A percentile compares a stretch with the other conserved stretches of the same genome.
phyloP scores from a whole-genome alignment of 1,139 yeast genomes.

The Suhomyces bokatorum region DNA sequence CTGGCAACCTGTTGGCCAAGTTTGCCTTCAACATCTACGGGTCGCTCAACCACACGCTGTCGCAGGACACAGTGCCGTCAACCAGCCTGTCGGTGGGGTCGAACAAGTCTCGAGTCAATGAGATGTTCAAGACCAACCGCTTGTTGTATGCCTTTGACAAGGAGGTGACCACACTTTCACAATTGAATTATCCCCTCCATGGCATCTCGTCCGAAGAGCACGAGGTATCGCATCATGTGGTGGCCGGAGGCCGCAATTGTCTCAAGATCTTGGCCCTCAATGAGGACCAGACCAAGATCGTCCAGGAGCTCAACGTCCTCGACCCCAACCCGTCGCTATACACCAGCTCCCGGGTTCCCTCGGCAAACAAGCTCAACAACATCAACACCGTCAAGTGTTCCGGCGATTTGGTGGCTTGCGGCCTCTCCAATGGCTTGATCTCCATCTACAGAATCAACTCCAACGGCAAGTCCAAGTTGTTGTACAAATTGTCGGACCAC shows the following conservation, averaged over 20 bases:
- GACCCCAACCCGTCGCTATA: slow-evolving; percentile 43
- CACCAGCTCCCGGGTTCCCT: slow-evolving; percentile 38
- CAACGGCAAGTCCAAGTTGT: slow-evolving; percentile 41
- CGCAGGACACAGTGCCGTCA: slow-evolving; percentile 13
- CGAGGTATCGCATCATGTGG: slow-evolving; percentile 35
- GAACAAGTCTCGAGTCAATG: slow-evolving; percentile 9
- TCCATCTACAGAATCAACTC: slow-evolving; percentile 34
- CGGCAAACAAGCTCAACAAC: slow-evolving; percentile 40
- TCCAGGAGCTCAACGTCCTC: slow-evolving; percentile 47
- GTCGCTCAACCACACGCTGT: slow-evolving; percentile 17
- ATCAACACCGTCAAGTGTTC: slow-evolving; percentile 43
- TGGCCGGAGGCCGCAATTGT: slow-evolving; percentile 61
- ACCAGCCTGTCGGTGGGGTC: slow-evolving; percentile 16
- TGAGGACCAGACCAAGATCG: slow-evolving; percentile 37
- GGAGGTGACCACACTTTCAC: slow-evolving; percentile 39
- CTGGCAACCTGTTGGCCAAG: slow-evolving; percentile 25
- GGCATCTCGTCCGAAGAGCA: slow-evolving; percentile 13
- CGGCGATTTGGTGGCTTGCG: slow-evolving; percentile 42
- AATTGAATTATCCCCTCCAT: slow-evolving; percentile 32
- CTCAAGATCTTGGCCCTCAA: slow-evolving; percentile 50
- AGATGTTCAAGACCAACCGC: slow-evolving; percentile 11
- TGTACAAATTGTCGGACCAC: slow-evolving; percentile 62
- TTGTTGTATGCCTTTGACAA: slow-evolving; percentile 28
- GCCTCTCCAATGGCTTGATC: slow-evolving; percentile 42
- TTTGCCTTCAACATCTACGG: slow-evolving; percentile 43